Evolutionary conservation across 257 asterid genomes (phyloP), one percentile per base, ranked within the genome.

Genomic region (Linderniella brevidens): DNA sequence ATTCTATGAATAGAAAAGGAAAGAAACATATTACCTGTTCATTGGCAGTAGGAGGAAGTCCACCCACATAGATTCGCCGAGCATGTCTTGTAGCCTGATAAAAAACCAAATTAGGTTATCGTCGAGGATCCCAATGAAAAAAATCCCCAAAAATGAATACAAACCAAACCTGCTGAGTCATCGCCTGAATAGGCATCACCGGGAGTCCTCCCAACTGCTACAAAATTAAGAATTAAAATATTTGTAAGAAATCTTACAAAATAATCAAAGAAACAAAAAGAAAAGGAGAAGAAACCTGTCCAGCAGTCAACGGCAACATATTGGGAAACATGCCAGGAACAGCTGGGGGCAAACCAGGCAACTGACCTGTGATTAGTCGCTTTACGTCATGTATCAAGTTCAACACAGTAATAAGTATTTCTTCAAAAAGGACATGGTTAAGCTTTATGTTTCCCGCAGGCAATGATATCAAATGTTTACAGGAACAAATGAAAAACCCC

Each of bases 61-160:
- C 96, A 53, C 99, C 99, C 67, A 90, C 99, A 66, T 86, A 90
- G 47, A 85, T 93, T 64, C 96, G 78, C 41, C 99, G 79, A 60
- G 96, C 96, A 71, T 85, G 96, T 54, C 96, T 71, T 0, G 99
- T 85, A 45, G 96, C 99, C 94, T 90, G 79, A 62, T 14, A 58
- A 68, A 54, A 67, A 45, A 67, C 15, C 19, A 47, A 58, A 41
- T 41, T 49, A 58, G 55, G 40, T 17, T 38, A 4, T 2, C 13
- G 37, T 14, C 16, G 32, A 50, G 46, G 13, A 49, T 18, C 35
- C 44, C 42, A 37, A 40, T n/a, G 9, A 58, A 49, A 37, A 46
- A 16, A 8, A 46, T 53, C 48, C 5, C 11, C 13, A 58, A 8
- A 41, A 58, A 59, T 13, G 36, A 35, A 53, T 8, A 50, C 17